Conservation (phyloP, 495 filamentous ascomycete species). For the Pseudevernia furfuracea region DNA sequence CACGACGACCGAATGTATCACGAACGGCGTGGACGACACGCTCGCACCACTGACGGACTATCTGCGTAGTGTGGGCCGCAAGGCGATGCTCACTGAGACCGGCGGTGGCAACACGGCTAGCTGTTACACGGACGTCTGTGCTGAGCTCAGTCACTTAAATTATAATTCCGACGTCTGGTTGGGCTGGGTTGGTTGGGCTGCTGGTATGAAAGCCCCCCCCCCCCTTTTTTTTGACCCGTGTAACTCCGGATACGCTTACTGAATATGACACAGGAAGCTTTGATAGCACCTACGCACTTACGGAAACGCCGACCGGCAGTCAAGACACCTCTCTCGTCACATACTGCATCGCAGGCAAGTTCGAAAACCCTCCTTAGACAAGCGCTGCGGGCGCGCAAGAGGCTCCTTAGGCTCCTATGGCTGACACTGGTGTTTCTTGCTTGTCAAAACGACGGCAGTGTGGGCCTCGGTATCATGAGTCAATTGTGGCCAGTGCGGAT, state of each 20-base stretch:
- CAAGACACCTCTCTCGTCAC: not conserved
- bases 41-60: conserved; percentile 41
- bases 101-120: conserved; percentile 44
- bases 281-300: not conserved
- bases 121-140: conserved; percentile 24
- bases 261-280: not conserved
- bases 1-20: conserved; percentile 43
- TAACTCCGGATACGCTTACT: not conserved
- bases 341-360: not conserved
- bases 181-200: conserved; percentile 45
- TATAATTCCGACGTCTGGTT: conserved; percentile 45
- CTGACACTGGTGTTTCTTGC: not conserved
- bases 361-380: not conserved
- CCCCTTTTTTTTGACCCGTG: not conserved
- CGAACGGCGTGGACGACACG: conserved; percentile 39
- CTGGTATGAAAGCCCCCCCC: conserved; percentile 27
- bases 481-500: not conserved
- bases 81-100: conserved; percentile 47
- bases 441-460: not conserved
- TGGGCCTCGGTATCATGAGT: not conserved
- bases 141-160: conserved; percentile 30
- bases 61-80: conserved; percentile 39
- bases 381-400: not conserved
- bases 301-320: not conserved
- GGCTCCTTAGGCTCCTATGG: not conserved